Conservation (phyloP, 306 rosid genomes). For the Carpinus fangiana region DNA sequence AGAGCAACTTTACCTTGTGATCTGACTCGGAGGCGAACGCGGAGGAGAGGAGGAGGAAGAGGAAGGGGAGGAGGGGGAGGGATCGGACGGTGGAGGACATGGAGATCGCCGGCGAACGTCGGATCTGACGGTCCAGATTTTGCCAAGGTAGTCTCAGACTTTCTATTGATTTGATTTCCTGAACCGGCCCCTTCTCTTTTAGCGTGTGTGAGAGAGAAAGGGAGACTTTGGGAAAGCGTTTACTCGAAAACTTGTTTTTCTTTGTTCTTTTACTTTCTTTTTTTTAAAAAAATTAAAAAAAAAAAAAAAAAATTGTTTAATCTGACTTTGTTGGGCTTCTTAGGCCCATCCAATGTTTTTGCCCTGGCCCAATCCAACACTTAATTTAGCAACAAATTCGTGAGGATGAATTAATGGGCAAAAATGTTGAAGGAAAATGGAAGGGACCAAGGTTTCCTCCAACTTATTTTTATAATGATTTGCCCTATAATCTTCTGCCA, state of each 20-base stretch:
- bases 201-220: not conserved
- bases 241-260: not conserved
- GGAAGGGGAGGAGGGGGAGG: conserved; percentile 29
- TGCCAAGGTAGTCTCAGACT: not conserved
- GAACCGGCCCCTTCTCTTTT: not conserved
- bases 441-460: too few species aligned
- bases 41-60: conserved; percentile 38
- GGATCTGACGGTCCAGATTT: conserved; percentile 48
- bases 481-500: too few species aligned
- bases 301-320: too few species aligned
- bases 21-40: conserved; percentile 80
- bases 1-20: conserved; percentile 67
- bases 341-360: too few species aligned
- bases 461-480: too few species aligned
- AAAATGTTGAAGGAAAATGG: too few species aligned
- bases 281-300: too few species aligned
- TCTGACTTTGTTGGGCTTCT: not conserved
- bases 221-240: not conserved
- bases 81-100: conserved; percentile 77
- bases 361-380: too few species aligned
- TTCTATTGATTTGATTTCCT: not conserved
- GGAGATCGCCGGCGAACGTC: conserved; percentile 43
- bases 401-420: too few species aligned
- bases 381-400: too few species aligned
- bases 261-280: not conserved